phyloP scores from a whole-genome alignment of 108 stramenopile genomes.

The Skeletonema costatum region DNA sequence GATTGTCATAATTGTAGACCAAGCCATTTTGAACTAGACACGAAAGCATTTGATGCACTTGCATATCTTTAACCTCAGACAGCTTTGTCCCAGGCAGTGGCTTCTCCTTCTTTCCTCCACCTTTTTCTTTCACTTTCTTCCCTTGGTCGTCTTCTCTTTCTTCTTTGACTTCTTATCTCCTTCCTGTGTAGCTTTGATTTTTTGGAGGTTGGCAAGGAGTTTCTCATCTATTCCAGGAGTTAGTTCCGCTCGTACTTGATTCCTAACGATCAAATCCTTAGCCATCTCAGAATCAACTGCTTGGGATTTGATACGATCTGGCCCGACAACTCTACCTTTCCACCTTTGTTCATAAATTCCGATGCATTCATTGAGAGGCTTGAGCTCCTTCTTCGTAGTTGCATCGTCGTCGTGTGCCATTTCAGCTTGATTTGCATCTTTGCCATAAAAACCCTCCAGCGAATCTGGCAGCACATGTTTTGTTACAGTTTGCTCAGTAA shows the following conservation, averaged over 20 bases:
- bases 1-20: conserved; percentile 28
- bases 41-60: conserved; percentile 66
- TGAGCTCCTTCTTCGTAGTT: conserved; percentile 35
- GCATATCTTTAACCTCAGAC: conserved; percentile 64
- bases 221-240: conserved; percentile 75
- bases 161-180: conserved; percentile 48
- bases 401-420: neutral
- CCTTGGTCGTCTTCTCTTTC: conserved; percentile 44
- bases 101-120: conserved; percentile 72
- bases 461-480: conserved; percentile 62
- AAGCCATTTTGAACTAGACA: conserved; percentile 65
- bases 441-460: conserved; percentile 61
- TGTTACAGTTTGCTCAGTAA: conserved; percentile 65
- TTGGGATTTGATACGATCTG: conserved; percentile 64
- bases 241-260: conserved; percentile 60
- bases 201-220: conserved; percentile 66
- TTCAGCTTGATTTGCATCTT: conserved; percentile 32
- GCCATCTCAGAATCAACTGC: conserved; percentile 77
- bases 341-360: conserved; percentile 61
- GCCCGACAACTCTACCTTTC: conserved; percentile 64
- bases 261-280: conserved; percentile 61
- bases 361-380: conserved; percentile 34
- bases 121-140: conserved; percentile 55
- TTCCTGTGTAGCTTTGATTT: conserved; percentile 65
- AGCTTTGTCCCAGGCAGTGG: conserved; percentile 80